Evolutionary conservation across 495 filamentous ascomycete genomes (phyloP).

Genomic region (Evansstolkia leycettana): DNA sequence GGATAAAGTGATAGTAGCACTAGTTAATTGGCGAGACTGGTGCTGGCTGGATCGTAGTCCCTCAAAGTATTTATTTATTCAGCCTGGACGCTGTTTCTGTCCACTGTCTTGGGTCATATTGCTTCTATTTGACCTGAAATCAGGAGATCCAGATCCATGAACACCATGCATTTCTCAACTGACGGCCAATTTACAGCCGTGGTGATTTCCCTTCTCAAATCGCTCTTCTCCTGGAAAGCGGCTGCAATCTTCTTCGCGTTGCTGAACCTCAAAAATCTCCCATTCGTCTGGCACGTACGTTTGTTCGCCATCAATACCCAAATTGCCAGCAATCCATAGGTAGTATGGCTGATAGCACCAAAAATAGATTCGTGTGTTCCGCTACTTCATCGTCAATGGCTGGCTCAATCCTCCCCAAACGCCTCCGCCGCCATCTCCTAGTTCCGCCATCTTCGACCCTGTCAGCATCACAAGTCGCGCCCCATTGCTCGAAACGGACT

Average conservation of each 20-base stretch:
- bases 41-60: no score
- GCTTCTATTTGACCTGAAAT: no score
- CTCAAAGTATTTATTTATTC: no score
- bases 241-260: conserved; percentile 42
- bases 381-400: conserved; percentile 26
- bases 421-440: not conserved
- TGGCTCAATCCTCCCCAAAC: conserved; percentile 26
- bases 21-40: no score
- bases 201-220: conserved; percentile 7
- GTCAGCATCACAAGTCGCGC: conserved; percentile 40
- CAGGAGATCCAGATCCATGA: no score
- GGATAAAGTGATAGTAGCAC: no score
- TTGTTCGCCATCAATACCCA: no score
- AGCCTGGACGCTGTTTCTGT: no score
- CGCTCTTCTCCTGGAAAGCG: conserved; percentile 36
- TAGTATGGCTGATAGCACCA: no score
- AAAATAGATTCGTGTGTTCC: conserved; percentile 38
- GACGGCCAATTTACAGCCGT: no score
- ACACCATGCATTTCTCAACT: conserved; percentile 1
- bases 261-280: conserved; percentile 49
- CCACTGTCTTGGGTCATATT: no score
- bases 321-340: no score
- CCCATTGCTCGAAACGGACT: conserved; percentile 46
- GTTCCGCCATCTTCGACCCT: conserved; percentile 36
- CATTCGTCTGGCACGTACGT: conserved; percentile 48